phyloP scores from a whole-genome alignment of 1,139 yeast species.

The Nakaseomyces bracarensis region DNA sequence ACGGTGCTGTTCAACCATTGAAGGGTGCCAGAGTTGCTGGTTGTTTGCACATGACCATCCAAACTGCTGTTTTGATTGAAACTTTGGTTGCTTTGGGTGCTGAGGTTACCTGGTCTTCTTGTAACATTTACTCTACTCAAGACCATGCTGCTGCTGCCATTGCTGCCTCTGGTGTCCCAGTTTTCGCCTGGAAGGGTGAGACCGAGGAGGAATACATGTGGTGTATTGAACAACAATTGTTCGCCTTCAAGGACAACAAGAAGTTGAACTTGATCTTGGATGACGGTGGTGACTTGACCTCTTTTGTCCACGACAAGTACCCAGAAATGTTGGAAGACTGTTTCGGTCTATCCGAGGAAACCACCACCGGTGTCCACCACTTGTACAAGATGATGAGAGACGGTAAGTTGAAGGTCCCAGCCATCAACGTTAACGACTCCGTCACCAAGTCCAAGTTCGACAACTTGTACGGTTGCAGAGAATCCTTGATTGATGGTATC shows the following conservation, averaged over 20 bases:
- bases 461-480: conserved; percentile 99
- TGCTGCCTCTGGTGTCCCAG: conserved; percentile 99
- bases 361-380: conserved; percentile 99
- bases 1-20: conserved; percentile 89
- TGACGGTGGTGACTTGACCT: conserved; percentile 99
- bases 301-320: conserved; percentile 95
- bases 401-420: conserved; percentile 91
- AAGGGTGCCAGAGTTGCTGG: conserved; percentile 99
- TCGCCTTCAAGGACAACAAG: conserved; percentile 94
- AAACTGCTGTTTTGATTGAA: conserved; percentile 98
- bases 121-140: conserved; percentile 99
- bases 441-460: conserved; percentile 99
- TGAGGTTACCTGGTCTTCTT: conserved; percentile 99
- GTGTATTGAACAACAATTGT: conserved; percentile 99
- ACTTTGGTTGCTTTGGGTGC: conserved; percentile 97
- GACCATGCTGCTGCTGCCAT: conserved; percentile 99
- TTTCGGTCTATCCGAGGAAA: conserved; percentile 97
- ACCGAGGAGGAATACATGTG: conserved; percentile 99
- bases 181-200: conserved; percentile 99
- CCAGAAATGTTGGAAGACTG: conserved; percentile 96
- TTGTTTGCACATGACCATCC: conserved; percentile 99
- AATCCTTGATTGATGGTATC: conserved; percentile 96
- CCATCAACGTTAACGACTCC: conserved; percentile 98
- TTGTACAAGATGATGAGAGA: conserved; percentile 94
- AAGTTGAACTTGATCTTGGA: conserved; percentile 96